Evolutionary conservation across 768 basidiomycete species (phyloP).

Genomic region (Tricholoma saponaceum): DNA sequence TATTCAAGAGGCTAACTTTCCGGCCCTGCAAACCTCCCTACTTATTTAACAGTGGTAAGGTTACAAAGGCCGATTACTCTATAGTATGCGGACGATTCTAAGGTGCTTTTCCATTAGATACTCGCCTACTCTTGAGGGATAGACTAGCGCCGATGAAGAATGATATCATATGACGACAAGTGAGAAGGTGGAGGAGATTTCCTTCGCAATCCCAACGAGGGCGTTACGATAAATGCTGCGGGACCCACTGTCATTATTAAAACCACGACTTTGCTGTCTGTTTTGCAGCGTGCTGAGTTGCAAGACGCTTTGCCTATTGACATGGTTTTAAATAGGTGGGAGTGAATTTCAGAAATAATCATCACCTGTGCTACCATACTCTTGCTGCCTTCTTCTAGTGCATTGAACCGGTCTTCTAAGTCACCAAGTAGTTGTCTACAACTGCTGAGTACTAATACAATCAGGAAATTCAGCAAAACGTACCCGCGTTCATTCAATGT

Average conservation of each 20-base stretch:
- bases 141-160: no score
- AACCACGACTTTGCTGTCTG: slow-evolving; percentile 68
- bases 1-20: no score
- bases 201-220: no score
- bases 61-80: no score
- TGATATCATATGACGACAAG: no score
- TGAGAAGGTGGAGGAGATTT: no score
- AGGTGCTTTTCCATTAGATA: no score
- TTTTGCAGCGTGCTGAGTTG: slow-evolving; percentile 33
- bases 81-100: no score
- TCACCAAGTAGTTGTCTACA: slow-evolving; percentile 58
- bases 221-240: no score
- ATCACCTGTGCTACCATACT: slow-evolving; percentile 57
- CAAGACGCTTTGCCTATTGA: slow-evolving; percentile 56
- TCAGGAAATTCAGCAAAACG: slow-evolving; percentile 12
- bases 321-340: neutral
- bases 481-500: slow-evolving; percentile 66
- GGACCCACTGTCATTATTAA: slow-evolving; percentile 34
- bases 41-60: no score
- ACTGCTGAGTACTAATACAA: neutral
- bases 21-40: no score
- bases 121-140: no score
- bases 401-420: slow-evolving; percentile 58
- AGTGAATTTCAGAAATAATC: slow-evolving; percentile 16
- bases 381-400: slow-evolving; percentile 62